A percentile compares a stretch with the other conserved stretches of the same genome.
phyloP scores from a whole-genome alignment of 371 early-diverging fungal genomes.

The Mortierella sp. region DNA sequence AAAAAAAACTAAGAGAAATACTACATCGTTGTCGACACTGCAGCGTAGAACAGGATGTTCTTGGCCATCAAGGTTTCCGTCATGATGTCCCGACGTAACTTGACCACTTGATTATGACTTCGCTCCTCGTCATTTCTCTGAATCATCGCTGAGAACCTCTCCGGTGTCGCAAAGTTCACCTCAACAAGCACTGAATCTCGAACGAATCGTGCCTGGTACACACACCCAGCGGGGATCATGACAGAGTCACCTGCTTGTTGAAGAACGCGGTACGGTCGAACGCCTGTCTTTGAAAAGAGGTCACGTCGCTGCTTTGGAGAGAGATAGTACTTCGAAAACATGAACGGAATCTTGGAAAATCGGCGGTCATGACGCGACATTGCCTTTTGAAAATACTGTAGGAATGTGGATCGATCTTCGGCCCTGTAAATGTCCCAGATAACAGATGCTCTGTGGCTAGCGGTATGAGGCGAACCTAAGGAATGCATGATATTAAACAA shows the following conservation, averaged over 20 bases:
- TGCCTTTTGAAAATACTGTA: too few relatives aligned
- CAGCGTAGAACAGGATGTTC: constrained; percentile 9
- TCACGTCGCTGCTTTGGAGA: constrained; percentile 54
- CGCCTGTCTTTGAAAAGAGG: constrained; percentile 57
- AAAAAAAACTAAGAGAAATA: too few relatives aligned
- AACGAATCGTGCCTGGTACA: constrained; percentile 80
- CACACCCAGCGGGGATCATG: constrained; percentile 82
- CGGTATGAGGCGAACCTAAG: too few relatives aligned
- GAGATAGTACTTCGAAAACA: constrained; percentile 71
- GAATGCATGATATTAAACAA: too few relatives aligned
- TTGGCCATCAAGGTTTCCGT: constrained; percentile 1
- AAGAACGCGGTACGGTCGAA: constrained; percentile 63
- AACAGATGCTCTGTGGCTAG: too few relatives aligned
- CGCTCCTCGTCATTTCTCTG: background rate
- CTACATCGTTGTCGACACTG: too few relatives aligned
- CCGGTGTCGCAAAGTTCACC: constrained; percentile 80
- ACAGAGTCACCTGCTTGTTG: constrained; percentile 79
- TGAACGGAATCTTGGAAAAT: constrained; percentile 68
- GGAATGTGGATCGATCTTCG: too few relatives aligned
- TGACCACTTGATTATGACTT: background rate
- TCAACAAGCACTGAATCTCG: constrained; percentile 73
- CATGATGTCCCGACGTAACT: background rate
- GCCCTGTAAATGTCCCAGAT: constrained; percentile 79
- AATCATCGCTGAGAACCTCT: constrained; percentile 41
- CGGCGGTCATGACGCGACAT: too few relatives aligned